Percentiles rank a stretch among this genome's conserved stretches.
Evolutionary conservation across 108 stramenopile genomes (phyloP).

Genomic region (Cyclotella sp.): DNA sequence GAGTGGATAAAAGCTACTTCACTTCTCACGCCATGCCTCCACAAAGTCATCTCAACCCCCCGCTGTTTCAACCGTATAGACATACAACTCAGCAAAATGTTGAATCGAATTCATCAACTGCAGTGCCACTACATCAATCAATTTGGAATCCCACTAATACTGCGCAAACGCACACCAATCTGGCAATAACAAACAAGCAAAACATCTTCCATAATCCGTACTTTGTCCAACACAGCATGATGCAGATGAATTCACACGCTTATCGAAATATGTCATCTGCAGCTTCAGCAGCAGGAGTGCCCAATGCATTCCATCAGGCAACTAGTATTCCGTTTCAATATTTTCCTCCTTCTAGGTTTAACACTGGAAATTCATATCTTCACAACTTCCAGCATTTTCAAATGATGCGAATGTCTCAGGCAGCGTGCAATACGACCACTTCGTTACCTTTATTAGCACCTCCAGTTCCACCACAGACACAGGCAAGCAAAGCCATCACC

Average conservation of each 20-base stretch:
- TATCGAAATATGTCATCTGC: background rate
- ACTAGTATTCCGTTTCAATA: background rate
- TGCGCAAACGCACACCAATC: background rate
- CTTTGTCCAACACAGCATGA: background rate
- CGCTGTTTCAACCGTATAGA: background rate
- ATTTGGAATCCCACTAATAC: background rate
- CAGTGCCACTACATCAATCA: background rate
- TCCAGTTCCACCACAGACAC: background rate
- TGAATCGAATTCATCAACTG: background rate
- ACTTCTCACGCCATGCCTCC: background rate
- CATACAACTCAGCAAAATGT: background rate
- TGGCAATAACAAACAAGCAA: background rate
- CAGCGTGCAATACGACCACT: background rate
- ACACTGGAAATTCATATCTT: background rate
- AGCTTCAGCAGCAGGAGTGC: background rate
- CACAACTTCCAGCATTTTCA: background rate
- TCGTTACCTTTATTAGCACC: background rate
- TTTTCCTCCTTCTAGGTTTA: slow-evolving; percentile 4
- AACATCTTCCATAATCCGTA: background rate
- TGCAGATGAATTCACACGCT: background rate
- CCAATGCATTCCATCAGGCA: background rate
- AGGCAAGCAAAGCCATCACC: background rate
- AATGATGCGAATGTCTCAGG: slow-evolving; percentile 4
- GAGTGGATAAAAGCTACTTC: background rate
- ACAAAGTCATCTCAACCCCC: background rate